These are phyloP conservation scores for Scedosporium dehoogii DNA, from an alignment of 2,329 filamentous ascomycete species.

Conservation along the genomic window DNA sequence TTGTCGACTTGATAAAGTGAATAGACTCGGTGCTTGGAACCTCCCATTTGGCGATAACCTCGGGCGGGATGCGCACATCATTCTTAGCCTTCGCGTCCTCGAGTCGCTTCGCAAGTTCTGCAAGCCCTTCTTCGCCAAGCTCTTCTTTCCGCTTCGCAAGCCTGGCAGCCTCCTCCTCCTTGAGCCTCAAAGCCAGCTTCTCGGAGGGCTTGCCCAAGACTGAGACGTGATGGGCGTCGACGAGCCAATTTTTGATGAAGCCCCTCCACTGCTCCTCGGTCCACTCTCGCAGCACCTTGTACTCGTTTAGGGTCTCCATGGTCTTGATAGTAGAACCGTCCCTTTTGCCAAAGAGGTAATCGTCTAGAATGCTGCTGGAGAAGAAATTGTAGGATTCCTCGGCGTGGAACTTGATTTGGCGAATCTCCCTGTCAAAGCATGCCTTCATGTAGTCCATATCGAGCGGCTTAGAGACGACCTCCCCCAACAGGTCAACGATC, in stretches of 20 bases:
- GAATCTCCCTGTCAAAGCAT: slow-evolving; percentile 71
- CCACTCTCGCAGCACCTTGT: slow-evolving; percentile 68
- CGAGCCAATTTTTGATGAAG: slow-evolving; percentile 76
- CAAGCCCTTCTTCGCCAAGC: slow-evolving; percentile 73
- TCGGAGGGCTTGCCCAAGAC: slow-evolving; percentile 80
- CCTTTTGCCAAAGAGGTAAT: slow-evolving; percentile 81
- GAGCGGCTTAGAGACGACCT: slow-evolving; percentile 68
- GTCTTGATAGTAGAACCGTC: slow-evolving; percentile 68
- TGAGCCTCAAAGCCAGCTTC: slow-evolving; percentile 69
- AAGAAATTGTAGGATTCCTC: slow-evolving; percentile 77
- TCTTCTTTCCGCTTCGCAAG: slow-evolving; percentile 68
- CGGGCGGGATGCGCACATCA: slow-evolving; percentile 72
- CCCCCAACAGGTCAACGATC: slow-evolving; percentile 72
- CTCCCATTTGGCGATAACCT: slow-evolving; percentile 69
- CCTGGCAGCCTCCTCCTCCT: slow-evolving; percentile 68
- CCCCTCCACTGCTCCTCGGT: slow-evolving; percentile 71
- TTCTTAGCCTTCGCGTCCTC: slow-evolving; percentile 82
- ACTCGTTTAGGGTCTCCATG: slow-evolving; percentile 45
- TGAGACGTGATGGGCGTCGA: slow-evolving; percentile 77
- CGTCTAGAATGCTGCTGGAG: slow-evolving; percentile 75
- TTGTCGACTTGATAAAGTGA: slow-evolving; percentile 83
- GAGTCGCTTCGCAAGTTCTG: slow-evolving; percentile 63
- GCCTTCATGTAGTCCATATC: slow-evolving; percentile 88
- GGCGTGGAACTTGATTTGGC: slow-evolving; percentile 73
- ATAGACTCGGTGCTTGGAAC: slow-evolving; percentile 85